Evolutionary conservation across 768 basidiomycete species (phyloP).

Genomic region (Pisolithus marmoratus): DNA sequence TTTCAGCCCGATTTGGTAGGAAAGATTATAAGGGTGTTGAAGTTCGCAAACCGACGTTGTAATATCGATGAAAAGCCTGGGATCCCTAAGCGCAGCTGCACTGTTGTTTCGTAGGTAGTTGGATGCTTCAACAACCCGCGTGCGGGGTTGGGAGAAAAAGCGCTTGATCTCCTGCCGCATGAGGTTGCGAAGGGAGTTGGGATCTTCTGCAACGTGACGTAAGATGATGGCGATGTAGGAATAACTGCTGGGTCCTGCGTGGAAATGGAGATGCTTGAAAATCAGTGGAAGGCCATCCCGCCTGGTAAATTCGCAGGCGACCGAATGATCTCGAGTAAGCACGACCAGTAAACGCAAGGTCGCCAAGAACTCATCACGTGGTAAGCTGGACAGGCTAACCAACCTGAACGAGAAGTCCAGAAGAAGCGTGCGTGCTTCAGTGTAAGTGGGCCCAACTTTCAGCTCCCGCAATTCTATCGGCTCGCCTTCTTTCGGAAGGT

Average conservation of each 20-base stretch:
- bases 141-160: slow-evolving; percentile 71
- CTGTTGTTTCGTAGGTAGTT: slow-evolving; percentile 73
- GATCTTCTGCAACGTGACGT: slow-evolving; percentile 88
- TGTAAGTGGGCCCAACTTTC: slow-evolving; percentile 53
- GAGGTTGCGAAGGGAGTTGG: slow-evolving; percentile 51
- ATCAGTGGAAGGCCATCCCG: slow-evolving; percentile 57
- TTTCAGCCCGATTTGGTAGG: slow-evolving; percentile 57
- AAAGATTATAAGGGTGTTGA: slow-evolving; percentile 52
- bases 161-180: slow-evolving; percentile 83
- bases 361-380: slow-evolving; percentile 78
- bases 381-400: slow-evolving; percentile 56
- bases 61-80: slow-evolving; percentile 67
- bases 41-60: slow-evolving; percentile 70
- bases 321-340: slow-evolving; percentile 65
- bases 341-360: slow-evolving; percentile 78
- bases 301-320: slow-evolving; percentile 65
- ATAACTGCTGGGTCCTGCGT: slow-evolving; percentile 61
- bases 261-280: slow-evolving; percentile 59
- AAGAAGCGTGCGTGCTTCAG: slow-evolving; percentile 56
- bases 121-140: slow-evolving; percentile 59
- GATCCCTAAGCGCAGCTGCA: slow-evolving; percentile 77
- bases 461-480: slow-evolving; percentile 47
- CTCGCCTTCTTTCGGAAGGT: slow-evolving; percentile 68
- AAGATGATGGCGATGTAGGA: slow-evolving; percentile 83
- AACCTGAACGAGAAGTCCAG: slow-evolving; percentile 76